Evolutionary conservation across 345 rosid species (phyloP).

Genomic region (Orychophragmus violaceus): DNA sequence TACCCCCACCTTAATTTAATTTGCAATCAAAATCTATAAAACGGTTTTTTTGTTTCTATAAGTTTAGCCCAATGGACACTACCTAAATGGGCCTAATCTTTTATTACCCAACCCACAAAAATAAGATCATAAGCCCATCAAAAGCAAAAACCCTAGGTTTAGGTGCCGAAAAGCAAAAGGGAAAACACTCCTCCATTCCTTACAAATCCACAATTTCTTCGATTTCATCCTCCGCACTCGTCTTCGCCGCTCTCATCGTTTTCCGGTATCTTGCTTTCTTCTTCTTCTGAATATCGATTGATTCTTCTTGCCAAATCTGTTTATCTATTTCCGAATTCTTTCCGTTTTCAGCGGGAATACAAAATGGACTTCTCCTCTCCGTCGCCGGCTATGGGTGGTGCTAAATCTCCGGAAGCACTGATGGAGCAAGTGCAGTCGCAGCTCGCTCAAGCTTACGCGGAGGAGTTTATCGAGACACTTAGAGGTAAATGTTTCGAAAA

Average conservation of each 20-base stretch:
- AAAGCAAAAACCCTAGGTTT: constrained; percentile 19
- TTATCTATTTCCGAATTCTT: not conserved
- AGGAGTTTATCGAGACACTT: constrained; percentile 78
- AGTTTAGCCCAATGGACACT: not conserved
- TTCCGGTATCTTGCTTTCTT: not conserved
- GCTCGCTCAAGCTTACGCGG: constrained; percentile 77
- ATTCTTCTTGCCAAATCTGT: not conserved
- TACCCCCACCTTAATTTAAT: too few species aligned
- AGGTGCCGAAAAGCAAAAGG: not conserved
- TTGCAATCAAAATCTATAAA: too few species aligned
- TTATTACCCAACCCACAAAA: not conserved
- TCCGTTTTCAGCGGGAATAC: not conserved
- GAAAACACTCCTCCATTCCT: not conserved
- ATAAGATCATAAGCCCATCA: not conserved
- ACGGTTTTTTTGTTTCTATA: too few species aligned
- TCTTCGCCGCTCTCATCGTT: too few species aligned
- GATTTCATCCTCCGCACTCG: not conserved
- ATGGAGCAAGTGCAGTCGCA: constrained; percentile 66
- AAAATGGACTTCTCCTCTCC: constrained; percentile 70
- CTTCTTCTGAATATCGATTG: not conserved
- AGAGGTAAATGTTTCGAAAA: constrained; percentile 81
- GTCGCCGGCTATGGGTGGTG: constrained; percentile 26
- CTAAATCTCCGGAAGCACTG: constrained; percentile 36
- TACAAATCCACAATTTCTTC: not conserved
- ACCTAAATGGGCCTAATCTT: not conserved